Percentiles rank a stretch among this genome's conserved stretches.
Conservation (phyloP, 805 yeast genomes). For the Ogataea wickerhamii region DNA sequence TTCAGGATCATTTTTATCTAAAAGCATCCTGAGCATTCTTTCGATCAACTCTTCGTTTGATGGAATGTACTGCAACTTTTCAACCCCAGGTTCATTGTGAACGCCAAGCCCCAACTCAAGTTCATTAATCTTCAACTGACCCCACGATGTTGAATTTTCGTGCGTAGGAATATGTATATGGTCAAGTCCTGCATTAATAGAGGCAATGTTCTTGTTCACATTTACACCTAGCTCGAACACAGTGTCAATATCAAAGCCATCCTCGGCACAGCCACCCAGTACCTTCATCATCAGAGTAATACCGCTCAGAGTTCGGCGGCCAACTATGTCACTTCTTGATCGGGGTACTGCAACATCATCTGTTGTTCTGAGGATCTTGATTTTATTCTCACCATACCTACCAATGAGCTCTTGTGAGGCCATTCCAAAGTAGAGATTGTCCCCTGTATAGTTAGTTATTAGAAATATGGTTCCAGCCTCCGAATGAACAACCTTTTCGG, state of each 20-base stretch:
- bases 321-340: constrained; percentile 31
- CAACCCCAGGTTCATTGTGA: constrained; percentile 39
- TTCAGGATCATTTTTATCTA: constrained; percentile 17
- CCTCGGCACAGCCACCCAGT: constrained; percentile 32
- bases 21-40: constrained; percentile 22
- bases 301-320: constrained; percentile 37
- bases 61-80: constrained; percentile 31
- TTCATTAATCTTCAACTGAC: constrained; percentile 28
- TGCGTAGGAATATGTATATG: constrained; percentile 39
- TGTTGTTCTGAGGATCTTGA: constrained; percentile 28
- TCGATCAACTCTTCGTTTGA: constrained; percentile 31
- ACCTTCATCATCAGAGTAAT: constrained; percentile 31
- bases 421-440: constrained; percentile 38
- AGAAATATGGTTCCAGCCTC: constrained; percentile 35
- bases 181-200: constrained; percentile 37
- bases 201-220: constrained; percentile 29
- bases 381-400: constrained; percentile 30
- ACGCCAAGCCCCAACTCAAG: constrained; percentile 38
- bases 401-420: constrained; percentile 36
- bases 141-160: constrained; percentile 19
- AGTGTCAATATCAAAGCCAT: constrained; percentile 25
- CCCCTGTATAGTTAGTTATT: constrained; percentile 39
- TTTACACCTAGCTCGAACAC: constrained; percentile 29
- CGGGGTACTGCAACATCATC: constrained; percentile 37
- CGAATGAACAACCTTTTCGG: constrained; percentile 34